phyloP scores from a whole-genome alignment of 2,329 filamentous ascomycete genomes.

The Claviceps monticola region DNA sequence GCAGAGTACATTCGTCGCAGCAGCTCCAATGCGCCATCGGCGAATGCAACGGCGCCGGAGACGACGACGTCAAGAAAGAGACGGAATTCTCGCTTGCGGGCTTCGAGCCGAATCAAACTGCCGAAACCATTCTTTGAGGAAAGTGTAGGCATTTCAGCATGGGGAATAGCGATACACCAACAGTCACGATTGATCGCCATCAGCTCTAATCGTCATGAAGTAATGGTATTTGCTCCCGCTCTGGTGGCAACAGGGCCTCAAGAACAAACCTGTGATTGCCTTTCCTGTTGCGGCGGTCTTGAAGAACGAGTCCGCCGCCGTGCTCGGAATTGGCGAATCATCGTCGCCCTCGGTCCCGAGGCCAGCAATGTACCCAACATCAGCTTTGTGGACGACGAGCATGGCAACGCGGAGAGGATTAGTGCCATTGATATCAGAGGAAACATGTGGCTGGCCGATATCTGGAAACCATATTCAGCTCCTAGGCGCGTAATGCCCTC shows the following conservation, averaged over 20 bases:
- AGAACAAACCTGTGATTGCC: conserved; percentile 4
- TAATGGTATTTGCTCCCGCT: conserved; percentile 39
- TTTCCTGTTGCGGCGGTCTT: conserved; percentile 2
- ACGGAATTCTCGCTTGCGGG: no score
- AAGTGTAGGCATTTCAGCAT: conserved; percentile 67
- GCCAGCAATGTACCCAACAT: conserved; percentile 39
- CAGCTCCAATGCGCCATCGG: conserved; percentile 2
- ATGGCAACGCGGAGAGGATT: conserved; percentile 35
- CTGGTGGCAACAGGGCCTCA: conserved; percentile 11
- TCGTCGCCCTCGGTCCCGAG: conserved; percentile 24
- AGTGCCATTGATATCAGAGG: conserved; percentile 38
- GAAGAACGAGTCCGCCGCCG: conserved; percentile 26
- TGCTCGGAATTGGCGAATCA: conserved; percentile 35
- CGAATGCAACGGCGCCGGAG: no score
- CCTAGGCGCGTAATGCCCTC: conserved; percentile 13
- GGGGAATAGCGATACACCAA: conserved; percentile 76
- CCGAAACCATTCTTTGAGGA: conserved; percentile 52
- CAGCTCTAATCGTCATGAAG: conserved; percentile 54
- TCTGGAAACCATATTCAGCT: conserved; percentile 28
- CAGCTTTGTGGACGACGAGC: conserved; percentile 31
- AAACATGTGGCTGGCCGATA: conserved; percentile 34
- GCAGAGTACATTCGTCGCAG: conserved; percentile 26
- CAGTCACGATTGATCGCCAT: conserved; percentile 76
- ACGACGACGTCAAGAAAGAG: conserved; percentile 4
- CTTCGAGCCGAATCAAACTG: conserved; percentile 1